Conservation (phyloP, 306 rosid genomes). For the Mimosa pudica region DNA sequence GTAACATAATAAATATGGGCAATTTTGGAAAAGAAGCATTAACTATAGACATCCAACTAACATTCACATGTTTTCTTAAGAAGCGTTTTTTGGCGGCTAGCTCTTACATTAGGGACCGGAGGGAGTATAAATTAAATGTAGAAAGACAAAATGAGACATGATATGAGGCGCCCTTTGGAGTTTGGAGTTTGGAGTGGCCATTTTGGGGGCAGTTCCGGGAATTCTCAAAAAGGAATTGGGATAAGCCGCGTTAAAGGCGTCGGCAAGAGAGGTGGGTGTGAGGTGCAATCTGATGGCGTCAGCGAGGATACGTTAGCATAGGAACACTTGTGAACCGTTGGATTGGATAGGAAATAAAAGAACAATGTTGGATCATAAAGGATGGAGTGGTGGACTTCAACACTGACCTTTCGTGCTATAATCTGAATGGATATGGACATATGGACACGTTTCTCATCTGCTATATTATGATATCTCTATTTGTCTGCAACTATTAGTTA, state of each 20-base stretch:
- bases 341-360: not conserved
- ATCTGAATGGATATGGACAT: not conserved
- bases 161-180: not conserved
- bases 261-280: not conserved
- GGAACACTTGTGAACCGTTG: not conserved
- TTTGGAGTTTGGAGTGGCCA: not conserved
- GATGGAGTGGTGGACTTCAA: not conserved
- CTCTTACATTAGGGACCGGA: too few species aligned
- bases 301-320: slow-evolving; percentile 7
- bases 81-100: too few species aligned
- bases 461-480: not conserved
- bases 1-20: too few species aligned
- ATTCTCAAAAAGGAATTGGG: not conserved
- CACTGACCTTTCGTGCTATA: not conserved
- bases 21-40: too few species aligned
- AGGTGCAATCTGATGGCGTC: slow-evolving; percentile 29
- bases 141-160: not conserved
- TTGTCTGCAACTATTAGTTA: not conserved
- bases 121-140: not conserved
- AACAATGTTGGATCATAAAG: not conserved
- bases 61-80: too few species aligned
- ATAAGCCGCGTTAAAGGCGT: slow-evolving; percentile 35
- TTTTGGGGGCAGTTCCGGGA: not conserved
- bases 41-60: too few species aligned
- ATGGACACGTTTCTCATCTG: not conserved